Conservation (phyloP, 345 rosid species). For the Abelmoschus esculentus region DNA sequence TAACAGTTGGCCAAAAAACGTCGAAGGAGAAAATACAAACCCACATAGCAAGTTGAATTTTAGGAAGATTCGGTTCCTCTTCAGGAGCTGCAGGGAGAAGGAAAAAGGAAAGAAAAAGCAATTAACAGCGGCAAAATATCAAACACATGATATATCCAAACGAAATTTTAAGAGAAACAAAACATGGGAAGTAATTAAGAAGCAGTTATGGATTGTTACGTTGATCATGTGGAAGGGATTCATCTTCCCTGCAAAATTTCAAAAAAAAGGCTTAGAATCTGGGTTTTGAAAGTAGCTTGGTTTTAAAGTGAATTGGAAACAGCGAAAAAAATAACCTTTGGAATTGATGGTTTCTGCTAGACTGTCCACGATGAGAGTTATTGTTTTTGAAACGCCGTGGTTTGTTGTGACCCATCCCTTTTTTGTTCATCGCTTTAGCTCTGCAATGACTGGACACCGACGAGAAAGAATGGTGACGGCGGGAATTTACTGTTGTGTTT, state of each 20-base stretch:
- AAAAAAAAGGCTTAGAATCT: not conserved
- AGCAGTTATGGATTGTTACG: constrained; percentile 17
- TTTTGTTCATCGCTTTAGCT: not conserved
- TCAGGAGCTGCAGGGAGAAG: too few relatives aligned
- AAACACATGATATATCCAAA: too few relatives aligned
- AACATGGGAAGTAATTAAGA: not conserved
- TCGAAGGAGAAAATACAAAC: constrained; percentile 34
- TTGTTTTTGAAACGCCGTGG: constrained; percentile 36
- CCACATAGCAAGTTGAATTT: constrained; percentile 90
- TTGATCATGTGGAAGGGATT: constrained; percentile 46
- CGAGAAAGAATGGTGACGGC: not conserved
- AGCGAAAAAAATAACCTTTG: constrained; percentile 20
- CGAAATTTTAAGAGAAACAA: not conserved
- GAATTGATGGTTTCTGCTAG: constrained; percentile 34
- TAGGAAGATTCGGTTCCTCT: constrained; percentile 20
- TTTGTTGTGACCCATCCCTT: constrained; percentile 50
- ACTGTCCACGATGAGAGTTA: constrained; percentile 34
- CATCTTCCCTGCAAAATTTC: constrained; percentile 40
- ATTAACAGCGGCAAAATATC: too few relatives aligned
- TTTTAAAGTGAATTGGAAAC: not conserved
- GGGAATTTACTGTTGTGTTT: not conserved
- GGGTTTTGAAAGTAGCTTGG: not conserved
- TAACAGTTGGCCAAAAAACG: not conserved
- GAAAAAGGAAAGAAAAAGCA: too few relatives aligned
- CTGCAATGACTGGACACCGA: not conserved